Base-by-base conservation (phyloP, 306 rosid genomes). In the Citrullus mucosospermus region DNA sequence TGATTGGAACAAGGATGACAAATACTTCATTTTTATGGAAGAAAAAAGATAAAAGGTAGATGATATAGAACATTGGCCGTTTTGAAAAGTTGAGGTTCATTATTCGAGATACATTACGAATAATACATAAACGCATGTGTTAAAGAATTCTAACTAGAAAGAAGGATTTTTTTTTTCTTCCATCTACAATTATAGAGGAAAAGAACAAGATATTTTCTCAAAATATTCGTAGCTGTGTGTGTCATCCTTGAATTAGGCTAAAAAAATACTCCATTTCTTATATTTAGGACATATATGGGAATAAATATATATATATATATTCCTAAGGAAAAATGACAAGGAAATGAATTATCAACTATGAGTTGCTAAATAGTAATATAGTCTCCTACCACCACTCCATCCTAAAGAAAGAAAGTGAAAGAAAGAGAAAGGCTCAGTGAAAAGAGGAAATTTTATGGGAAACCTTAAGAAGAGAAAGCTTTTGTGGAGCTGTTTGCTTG, bases 401-500 rank as follows among this genome's bases (percentile, higher is more conserved):
- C 48, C 48, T 53, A 34, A 8, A n/a, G 9, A 54, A 28, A 20
- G 65, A 39, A 5, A 28, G 67, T 25, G 28, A 25, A 25, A 25
- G 28, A 25, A 25, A 25, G 28, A 75, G n/a, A 56, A 16, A 77
- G 32, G 8, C 25, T 20, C 15, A 17, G 54, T 8, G 13, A 77
- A 59, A n/a, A 11, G 6, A 43, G 80, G 78, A 39, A 78, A 84
- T 85, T 83, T 86, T 91, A 95, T 9, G 87, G 28, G 93, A 84
- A 80, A 92, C 85, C 71, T 91, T 84, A 65, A 96, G 89, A 81
- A 91, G 97, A 85, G 93, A 85, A 50, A 96, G 96, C 84, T 91
- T 92, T 72, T 84, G 96, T 0, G 98, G 96, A 76, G 99, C 93
- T 87, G 90, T 96, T 84, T 92, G 97, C 89, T 85, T 96, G 90